These are phyloP conservation scores for Hemisphaericaspora xylofermentans DNA, from an alignment of 1,139 yeast genomes.

Conservation along the genomic window DNA sequence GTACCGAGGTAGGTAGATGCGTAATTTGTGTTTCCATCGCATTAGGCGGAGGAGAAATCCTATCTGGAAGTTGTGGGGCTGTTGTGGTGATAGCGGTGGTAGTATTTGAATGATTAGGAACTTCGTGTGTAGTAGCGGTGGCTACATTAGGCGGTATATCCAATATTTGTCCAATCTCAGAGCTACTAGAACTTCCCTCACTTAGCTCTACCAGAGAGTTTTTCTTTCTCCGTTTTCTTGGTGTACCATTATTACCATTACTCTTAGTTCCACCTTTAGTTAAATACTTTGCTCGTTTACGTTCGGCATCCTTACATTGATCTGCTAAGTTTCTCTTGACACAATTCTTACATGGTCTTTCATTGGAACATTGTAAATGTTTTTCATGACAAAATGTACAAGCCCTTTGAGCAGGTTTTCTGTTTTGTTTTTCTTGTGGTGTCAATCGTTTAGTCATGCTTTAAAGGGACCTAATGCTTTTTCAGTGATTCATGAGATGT, in stretches of 20 bases:
- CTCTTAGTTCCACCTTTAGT: conserved; percentile 9
- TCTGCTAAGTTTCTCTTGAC: conserved; percentile 56
- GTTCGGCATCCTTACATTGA: conserved; percentile 56
- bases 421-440: conserved; percentile 46
- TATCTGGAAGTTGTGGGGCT: too few species aligned
- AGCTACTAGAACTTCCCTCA: not conserved
- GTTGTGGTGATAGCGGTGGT: not conserved
- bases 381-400: conserved; percentile 70
- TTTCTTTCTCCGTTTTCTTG: conserved; percentile 1
- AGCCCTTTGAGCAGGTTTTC: conserved; percentile 67
- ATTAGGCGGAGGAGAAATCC: too few species aligned
- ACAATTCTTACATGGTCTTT: conserved; percentile 71
- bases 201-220: not conserved
- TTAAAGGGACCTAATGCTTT: too few species aligned
- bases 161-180: not conserved
- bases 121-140: not conserved
- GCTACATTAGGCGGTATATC: conserved; percentile 1
- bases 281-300: conserved; percentile 54
- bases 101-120: not conserved
- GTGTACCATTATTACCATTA: conserved; percentile 1
- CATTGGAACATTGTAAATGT: conserved; percentile 63
- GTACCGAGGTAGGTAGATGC: too few species aligned
- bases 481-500: too few species aligned
- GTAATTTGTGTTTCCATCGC: too few species aligned
- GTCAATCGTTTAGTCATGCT: conserved; percentile 69